phyloP scores from a whole-genome alignment of 2,329 filamentous ascomycete genomes.

The Monosporascus sp. region DNA sequence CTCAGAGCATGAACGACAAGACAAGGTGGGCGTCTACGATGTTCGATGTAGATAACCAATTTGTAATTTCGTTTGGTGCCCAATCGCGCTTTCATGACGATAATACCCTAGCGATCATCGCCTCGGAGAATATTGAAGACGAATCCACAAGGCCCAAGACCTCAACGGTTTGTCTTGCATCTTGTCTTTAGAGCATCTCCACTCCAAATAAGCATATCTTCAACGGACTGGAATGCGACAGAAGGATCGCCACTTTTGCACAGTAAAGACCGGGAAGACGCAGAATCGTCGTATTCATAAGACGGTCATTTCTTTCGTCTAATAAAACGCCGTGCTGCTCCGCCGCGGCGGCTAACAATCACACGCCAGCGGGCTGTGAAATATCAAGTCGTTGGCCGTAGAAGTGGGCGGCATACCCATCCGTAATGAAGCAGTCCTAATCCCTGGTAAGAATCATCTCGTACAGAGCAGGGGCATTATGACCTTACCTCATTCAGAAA shows the following conservation, averaged over 20 bases:
- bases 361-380: background rate
- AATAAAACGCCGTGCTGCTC: no score
- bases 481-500: no score
- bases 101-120: background rate
- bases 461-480: background rate
- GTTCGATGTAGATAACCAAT: no score
- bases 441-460: background rate
- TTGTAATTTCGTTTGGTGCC: background rate
- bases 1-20: no score
- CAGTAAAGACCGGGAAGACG: no score
- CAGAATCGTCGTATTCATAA: no score
- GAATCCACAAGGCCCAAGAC: background rate
- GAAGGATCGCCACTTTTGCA: no score
- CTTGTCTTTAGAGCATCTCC: no score
- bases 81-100: background rate
- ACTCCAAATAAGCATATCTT: no score
- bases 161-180: background rate
- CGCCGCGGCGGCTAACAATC: background rate
- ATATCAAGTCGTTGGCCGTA: background rate
- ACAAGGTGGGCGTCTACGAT: no score
- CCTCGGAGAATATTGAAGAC: background rate
- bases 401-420: background rate
- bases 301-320: no score
- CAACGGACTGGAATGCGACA: no score
- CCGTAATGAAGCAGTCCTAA: background rate